Conservation (phyloP, 2,329 filamentous ascomycete genomes). For the Xylariaceae sp. region DNA sequence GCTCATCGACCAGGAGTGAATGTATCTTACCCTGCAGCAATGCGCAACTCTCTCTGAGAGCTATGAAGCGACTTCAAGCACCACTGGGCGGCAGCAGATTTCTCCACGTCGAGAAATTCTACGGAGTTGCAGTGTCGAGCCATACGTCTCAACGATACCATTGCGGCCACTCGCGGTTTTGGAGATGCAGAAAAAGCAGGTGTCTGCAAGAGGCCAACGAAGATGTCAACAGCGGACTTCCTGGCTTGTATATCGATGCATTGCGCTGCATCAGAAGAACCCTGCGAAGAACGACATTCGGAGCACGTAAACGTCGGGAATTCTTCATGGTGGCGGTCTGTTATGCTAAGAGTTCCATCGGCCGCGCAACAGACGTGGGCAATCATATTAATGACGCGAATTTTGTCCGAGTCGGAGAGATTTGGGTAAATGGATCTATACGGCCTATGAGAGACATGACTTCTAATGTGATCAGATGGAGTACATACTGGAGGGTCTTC, state of each 20-base stretch:
- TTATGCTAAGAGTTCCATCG: conserved; percentile 39
- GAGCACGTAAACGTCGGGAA: conserved; percentile 21
- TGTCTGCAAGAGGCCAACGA: conserved; percentile 43
- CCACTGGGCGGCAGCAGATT: conserved; percentile 68
- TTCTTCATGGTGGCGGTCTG: conserved; percentile 5
- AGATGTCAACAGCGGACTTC: conserved; percentile 39
- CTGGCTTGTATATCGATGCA: conserved; percentile 29
- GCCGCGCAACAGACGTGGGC: conserved; percentile 54
- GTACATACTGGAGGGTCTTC: conserved; percentile 44
- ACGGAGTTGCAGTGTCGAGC: conserved; percentile 59
- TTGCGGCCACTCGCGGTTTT: conserved; percentile 62
- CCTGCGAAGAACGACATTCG: conserved; percentile 19
- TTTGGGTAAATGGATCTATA: conserved; percentile 39
- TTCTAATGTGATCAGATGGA: conserved; percentile 3
- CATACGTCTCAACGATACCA: conserved; percentile 65
- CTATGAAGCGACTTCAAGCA: conserved; percentile 77
- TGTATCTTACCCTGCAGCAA: conserved; percentile 64
- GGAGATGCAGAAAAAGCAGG: conserved; percentile 48
- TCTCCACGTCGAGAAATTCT: conserved; percentile 60
- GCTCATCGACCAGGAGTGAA: conserved; percentile 11
- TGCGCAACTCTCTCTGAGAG: conserved; percentile 76
- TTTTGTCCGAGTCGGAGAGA: conserved; percentile 46
- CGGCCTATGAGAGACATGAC: conserved; percentile 26
- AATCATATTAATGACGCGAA: conserved; percentile 49
- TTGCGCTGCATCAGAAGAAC: conserved; percentile 4